Conservation (phyloP, 257 asterid species). For the Nicotiana benthamiana region DNA sequence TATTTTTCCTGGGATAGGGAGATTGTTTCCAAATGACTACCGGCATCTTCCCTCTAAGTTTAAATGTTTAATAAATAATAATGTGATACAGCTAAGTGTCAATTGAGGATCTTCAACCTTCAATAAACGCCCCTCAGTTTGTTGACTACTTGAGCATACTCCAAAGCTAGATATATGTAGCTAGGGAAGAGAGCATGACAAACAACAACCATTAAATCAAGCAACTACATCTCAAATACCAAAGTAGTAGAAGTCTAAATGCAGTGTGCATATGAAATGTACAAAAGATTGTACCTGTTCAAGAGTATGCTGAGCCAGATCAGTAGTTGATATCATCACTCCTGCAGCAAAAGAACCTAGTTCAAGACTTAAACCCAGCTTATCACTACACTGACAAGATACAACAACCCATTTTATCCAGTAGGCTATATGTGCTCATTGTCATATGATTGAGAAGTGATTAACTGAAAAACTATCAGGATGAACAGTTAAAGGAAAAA, state of each 20-base stretch:
- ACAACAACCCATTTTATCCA: slow-evolving; percentile 8
- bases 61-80: no score
- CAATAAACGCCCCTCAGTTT: neutral
- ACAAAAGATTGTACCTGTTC: slow-evolving; percentile 46
- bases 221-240: neutral
- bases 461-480: slow-evolving; percentile 8
- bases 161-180: neutral
- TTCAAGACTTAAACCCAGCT: slow-evolving; percentile 78
- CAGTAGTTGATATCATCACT: slow-evolving; percentile 84
- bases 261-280: neutral
- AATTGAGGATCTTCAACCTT: slow-evolving; percentile 7
- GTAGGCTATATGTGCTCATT: neutral
- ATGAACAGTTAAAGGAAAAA: neutral
- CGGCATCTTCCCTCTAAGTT: no score
- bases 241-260: neutral
- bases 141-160: neutral
- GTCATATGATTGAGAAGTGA: neutral
- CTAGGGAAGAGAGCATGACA: neutral
- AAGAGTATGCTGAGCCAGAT: slow-evolving; percentile 72
- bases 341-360: slow-evolving; percentile 94
- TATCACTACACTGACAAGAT: slow-evolving; percentile 73
- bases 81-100: neutral
- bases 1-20: no score
- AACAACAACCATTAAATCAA: neutral
- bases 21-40: no score